Evolutionary conservation across 768 basidiomycete species (phyloP).

Genomic region (Hericium alpestre): DNA sequence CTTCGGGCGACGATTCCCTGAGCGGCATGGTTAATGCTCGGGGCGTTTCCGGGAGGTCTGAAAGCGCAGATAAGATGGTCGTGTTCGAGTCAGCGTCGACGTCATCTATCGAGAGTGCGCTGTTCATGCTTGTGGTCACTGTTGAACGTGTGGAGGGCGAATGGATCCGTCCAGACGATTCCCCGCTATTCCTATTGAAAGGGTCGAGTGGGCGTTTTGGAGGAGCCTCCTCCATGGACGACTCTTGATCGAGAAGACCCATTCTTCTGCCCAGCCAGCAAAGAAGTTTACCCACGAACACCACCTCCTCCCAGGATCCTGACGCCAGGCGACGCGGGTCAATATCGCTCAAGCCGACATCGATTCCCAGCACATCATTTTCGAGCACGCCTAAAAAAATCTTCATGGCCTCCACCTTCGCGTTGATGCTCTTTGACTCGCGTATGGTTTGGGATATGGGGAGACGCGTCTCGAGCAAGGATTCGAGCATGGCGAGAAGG

Average conservation of each 20-base stretch:
- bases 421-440: conserved; percentile 23
- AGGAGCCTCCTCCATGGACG: conserved; percentile 1
- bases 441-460: conserved; percentile 30
- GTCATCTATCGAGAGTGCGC: conserved; percentile 21
- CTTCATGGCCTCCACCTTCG: conserved; percentile 57
- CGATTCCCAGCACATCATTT: conserved; percentile 45
- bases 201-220: background rate
- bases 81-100: conserved; percentile 26
- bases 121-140: conserved; percentile 23
- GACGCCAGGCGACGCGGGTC: conserved; percentile 56
- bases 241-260: conserved; percentile 22
- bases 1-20: background rate
- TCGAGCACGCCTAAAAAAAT: conserved; percentile 68
- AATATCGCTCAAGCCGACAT: conserved; percentile 54
- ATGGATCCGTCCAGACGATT: background rate
- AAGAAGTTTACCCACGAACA: conserved; percentile 53
- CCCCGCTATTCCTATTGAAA: background rate
- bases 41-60: conserved; percentile 12
- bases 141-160: conserved; percentile 25
- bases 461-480: conserved; percentile 43
- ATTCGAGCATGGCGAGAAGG: conserved; percentile 60
- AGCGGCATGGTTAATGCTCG: conserved; percentile 4
- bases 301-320: conserved; percentile 58
- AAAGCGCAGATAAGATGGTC: conserved; percentile 17
- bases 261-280: conserved; percentile 54